Evolutionary conservation across 106 monocot genomes (phyloP).

Genomic region (Platanthera guangdongensis): DNA sequence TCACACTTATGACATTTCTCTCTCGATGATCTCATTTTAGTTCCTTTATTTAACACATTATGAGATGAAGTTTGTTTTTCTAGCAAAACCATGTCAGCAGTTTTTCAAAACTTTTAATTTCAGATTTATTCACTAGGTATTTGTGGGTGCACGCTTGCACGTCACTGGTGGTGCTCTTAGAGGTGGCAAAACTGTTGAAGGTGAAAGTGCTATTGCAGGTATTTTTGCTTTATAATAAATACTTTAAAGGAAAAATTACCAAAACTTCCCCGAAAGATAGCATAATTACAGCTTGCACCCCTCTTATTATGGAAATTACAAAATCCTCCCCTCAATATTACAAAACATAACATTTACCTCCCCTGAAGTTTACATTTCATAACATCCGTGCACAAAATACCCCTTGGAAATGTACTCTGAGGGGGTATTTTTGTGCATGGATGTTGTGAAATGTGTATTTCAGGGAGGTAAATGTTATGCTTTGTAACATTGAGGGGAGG

Average conservation of each 20-base stretch:
- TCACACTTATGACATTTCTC: neutral
- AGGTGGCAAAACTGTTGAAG: constrained; percentile 79
- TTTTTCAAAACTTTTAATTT: constrained; percentile 6
- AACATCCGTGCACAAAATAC: too few species aligned
- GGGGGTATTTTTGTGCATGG: too few species aligned
- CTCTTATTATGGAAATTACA: too few species aligned
- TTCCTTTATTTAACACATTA: neutral
- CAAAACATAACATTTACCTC: too few species aligned
- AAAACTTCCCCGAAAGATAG: too few species aligned
- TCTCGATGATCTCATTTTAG: neutral
- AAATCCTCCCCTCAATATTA: too few species aligned
- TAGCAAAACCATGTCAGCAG: neutral
- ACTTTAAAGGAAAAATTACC: neutral
- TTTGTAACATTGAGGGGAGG: neutral
- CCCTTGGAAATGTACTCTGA: too few species aligned
- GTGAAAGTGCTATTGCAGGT: constrained; percentile 84
- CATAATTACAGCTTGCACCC: too few species aligned
- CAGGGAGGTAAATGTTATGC: too few species aligned
- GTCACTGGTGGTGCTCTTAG: constrained; percentile 93
- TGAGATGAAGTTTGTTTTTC: neutral
- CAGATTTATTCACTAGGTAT: constrained; percentile 49
- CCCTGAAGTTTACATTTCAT: too few species aligned
- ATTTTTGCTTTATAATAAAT: constrained; percentile 7
- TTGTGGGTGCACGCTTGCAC: constrained; percentile 94
- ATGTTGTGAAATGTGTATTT: too few species aligned